phyloP scores from a whole-genome alignment of 2,329 filamentous ascomycete species.

The Clarireedia hainanense region DNA sequence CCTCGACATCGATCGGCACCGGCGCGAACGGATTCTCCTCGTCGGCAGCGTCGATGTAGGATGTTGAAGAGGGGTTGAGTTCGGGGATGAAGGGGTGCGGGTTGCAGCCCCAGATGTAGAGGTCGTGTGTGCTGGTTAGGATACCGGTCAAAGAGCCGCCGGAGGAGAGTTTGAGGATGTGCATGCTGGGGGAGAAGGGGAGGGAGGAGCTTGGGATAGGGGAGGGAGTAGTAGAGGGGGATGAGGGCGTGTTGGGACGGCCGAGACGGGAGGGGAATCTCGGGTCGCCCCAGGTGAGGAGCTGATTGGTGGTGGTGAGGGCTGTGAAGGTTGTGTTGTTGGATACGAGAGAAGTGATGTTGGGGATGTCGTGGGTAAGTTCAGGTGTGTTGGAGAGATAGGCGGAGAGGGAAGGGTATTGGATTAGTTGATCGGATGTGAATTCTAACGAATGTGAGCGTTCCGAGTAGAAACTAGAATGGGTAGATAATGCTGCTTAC shows the following conservation, averaged over 20 bases:
- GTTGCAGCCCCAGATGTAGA: slow-evolving; percentile 53
- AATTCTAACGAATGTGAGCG: not conserved
- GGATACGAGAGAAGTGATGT: slow-evolving; percentile 24
- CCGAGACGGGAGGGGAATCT: slow-evolving; percentile 51
- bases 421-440: slow-evolving; percentile 4
- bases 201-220: slow-evolving; percentile 43
- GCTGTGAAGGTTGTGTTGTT: slow-evolving; percentile 33
- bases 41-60: not conserved
- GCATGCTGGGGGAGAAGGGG: slow-evolving; percentile 41
- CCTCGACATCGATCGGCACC: slow-evolving; percentile 30
- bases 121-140: slow-evolving; percentile 46
- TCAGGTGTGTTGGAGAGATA: slow-evolving; percentile 5
- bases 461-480: not conserved
- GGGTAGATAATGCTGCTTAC: slow-evolving; percentile 2
- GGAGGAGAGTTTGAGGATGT: slow-evolving; percentile 43
- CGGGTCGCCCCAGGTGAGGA: slow-evolving; percentile 46
- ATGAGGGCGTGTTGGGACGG: slow-evolving; percentile 34
- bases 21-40: slow-evolving; percentile 8
- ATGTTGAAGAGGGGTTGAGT: not conserved
- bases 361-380: slow-evolving; percentile 4
- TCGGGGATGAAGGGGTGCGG: slow-evolving; percentile 15
- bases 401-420: slow-evolving; percentile 15
- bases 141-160: slow-evolving; percentile 52
- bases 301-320: slow-evolving; percentile 30
- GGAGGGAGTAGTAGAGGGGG: slow-evolving; percentile 39